Conservation (phyloP, 75 land plant genomes). For the Chamaecyparis obtusa region DNA sequence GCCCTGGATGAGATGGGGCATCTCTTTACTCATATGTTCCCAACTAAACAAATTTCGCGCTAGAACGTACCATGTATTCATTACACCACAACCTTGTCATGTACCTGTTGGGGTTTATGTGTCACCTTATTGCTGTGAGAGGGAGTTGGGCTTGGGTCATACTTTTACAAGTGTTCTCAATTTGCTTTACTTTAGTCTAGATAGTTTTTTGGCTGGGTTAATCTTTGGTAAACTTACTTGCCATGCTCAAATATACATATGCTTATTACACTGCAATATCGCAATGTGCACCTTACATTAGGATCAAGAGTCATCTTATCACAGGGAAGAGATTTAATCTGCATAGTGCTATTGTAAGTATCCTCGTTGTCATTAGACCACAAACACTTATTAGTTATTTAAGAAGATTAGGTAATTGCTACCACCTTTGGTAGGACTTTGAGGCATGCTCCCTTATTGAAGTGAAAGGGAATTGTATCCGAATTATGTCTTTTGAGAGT, state of each 20-base stretch:
- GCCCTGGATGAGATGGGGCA: neutral
- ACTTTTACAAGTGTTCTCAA: neutral
- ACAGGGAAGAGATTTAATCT: neutral
- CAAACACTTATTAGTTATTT: neutral
- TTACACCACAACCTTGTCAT: no score
- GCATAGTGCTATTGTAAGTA: neutral
- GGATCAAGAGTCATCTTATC: neutral
- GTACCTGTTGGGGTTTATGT: no score
- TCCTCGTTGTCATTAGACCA: neutral
- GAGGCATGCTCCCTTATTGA: neutral
- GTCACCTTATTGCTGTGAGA: no score
- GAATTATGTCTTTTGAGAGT: neutral
- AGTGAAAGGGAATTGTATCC: neutral
- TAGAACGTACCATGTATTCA: neutral
- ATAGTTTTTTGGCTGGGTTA: no score
- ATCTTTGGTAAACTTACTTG: neutral
- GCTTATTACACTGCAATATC: neutral
- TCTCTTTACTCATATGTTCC: neutral
- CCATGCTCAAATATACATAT: neutral
- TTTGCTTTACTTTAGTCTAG: neutral
- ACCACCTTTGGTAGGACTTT: neutral
- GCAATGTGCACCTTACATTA: neutral
- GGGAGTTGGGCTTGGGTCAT: no score
- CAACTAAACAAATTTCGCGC: neutral
- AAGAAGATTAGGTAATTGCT: neutral